Conservation (phyloP, 495 filamentous ascomycete genomes). For the Penicillium mononematosum region DNA sequence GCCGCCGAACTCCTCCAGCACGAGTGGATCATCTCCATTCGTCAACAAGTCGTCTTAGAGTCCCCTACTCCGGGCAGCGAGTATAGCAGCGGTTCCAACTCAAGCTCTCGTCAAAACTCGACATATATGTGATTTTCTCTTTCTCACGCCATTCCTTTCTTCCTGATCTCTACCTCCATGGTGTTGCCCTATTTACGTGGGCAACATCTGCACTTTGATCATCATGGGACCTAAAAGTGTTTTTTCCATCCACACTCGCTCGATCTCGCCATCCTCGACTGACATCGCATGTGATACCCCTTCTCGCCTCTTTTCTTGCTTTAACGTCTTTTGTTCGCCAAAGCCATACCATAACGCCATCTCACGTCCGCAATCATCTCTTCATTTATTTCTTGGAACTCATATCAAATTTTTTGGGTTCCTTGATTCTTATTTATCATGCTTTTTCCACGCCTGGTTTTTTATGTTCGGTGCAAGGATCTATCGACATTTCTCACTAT, state of each 20-base stretch:
- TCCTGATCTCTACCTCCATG: not conserved
- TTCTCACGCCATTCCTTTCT: not conserved
- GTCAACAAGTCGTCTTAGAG: conserved; percentile 58
- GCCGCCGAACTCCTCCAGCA: conserved; percentile 91
- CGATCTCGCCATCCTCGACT: conserved; percentile 25
- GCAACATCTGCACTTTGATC: conserved; percentile 1
- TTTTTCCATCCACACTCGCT: conserved; percentile 19
- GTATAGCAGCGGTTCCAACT: conserved; percentile 31
- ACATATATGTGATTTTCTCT: conserved; percentile 26
- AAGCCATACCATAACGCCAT: conserved; percentile 5
- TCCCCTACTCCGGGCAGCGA: conserved; percentile 49
- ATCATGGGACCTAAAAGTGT: not conserved
- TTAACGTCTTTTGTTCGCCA: conserved; percentile 5
- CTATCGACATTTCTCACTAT: conserved; percentile 3
- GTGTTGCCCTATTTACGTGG: conserved; percentile 4
- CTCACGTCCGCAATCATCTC: conserved; percentile 5
- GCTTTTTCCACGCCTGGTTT: not conserved
- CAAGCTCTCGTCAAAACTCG: conserved; percentile 37
- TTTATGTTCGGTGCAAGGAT: not conserved
- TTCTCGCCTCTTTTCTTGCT: conserved; percentile 6
- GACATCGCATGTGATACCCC: conserved; percentile 39
- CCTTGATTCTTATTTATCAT: conserved; percentile 4
- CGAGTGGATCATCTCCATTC: conserved; percentile 83
- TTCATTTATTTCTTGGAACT: not conserved
- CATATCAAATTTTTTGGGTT: not conserved